phyloP scores from a whole-genome alignment of 352 stramenopile species.

The Phytopythium ostracodes region DNA sequence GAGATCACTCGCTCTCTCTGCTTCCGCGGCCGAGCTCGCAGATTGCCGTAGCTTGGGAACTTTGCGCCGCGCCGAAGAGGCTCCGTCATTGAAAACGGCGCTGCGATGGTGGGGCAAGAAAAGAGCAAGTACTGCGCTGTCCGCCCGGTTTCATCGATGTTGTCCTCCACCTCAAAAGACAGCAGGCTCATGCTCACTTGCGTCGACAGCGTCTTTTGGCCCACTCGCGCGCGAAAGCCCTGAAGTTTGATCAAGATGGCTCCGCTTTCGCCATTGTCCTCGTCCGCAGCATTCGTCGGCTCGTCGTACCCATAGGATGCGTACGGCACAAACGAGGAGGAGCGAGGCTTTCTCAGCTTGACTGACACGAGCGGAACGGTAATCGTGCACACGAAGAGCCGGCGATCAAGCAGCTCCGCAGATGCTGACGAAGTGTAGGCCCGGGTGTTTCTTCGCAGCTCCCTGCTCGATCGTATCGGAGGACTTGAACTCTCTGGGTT shows the following conservation, averaged over 20 bases:
- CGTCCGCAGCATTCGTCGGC: slow-evolving; percentile 39
- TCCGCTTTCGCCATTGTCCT: slow-evolving; percentile 56
- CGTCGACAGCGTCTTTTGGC: slow-evolving; percentile 78
- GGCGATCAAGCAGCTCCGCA: slow-evolving; percentile 61
- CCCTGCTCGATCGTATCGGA: neutral
- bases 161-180: slow-evolving; percentile 79
- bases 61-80: slow-evolving; percentile 40
- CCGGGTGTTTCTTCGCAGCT: neutral
- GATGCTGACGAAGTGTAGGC: slow-evolving; percentile 5
- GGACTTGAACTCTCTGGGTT: neutral
- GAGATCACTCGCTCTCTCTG: slow-evolving; percentile 69
- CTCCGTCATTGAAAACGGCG: slow-evolving; percentile 56
- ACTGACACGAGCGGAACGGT: slow-evolving; percentile 79
- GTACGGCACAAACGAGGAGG: slow-evolving; percentile 33
- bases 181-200: slow-evolving; percentile 63
- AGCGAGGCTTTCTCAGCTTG: slow-evolving; percentile 72
- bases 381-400: slow-evolving; percentile 75
- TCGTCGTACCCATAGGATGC: slow-evolving; percentile 56
- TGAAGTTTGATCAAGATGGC: slow-evolving; percentile 75
- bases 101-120: slow-evolving; percentile 62
- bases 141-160: slow-evolving; percentile 50
- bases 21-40: slow-evolving; percentile 26
- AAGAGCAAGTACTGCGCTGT: slow-evolving; percentile 76
- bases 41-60: slow-evolving; percentile 19
- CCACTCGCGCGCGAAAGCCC: slow-evolving; percentile 74